Percentiles rank a stretch among this genome's conserved stretches.
Conservation (phyloP, 345 rosid genomes). For the Bruguiera gymnorhiza region DNA sequence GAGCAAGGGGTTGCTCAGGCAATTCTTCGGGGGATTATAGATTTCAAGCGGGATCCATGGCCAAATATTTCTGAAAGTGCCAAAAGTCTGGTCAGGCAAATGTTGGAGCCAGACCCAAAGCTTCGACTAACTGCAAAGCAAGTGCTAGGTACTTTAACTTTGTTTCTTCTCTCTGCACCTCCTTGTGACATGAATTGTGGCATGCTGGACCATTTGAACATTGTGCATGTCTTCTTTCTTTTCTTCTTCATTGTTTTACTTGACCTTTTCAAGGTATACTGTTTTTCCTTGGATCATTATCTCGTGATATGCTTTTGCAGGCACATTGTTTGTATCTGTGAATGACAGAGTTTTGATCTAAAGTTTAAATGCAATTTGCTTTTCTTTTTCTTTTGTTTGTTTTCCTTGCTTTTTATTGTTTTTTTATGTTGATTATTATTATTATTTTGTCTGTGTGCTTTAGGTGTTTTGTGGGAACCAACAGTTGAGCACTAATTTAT, state of each 20-base stretch:
- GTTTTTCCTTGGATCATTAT: no score
- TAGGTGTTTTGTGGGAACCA: no score
- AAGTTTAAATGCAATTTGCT: no score
- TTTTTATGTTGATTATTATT: no score
- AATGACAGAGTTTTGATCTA: no score
- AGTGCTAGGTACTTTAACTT: constrained; percentile 69
- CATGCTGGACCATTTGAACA: background rate
- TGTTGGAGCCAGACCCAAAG: constrained; percentile 99
- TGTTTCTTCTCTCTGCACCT: constrained; percentile 6
- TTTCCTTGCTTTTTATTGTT: no score
- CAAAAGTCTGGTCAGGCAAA: constrained; percentile 80
- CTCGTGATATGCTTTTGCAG: no score
- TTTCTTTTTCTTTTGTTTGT: no score
- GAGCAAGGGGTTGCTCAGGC: constrained; percentile 99
- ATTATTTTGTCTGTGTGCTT: no score
- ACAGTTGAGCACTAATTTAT: no score
- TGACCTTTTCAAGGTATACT: no score
- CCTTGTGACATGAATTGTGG: background rate
- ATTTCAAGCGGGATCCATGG: constrained; percentile 99
- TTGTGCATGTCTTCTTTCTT: background rate
- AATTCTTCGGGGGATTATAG: constrained; percentile 90
- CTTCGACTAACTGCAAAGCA: constrained; percentile 89
- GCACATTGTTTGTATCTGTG: no score
- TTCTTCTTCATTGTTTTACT: background rate
- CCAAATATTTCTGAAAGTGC: constrained; percentile 94